Conservation (phyloP, 106 monocot genomes). For the Apostasia ramifera region DNA sequence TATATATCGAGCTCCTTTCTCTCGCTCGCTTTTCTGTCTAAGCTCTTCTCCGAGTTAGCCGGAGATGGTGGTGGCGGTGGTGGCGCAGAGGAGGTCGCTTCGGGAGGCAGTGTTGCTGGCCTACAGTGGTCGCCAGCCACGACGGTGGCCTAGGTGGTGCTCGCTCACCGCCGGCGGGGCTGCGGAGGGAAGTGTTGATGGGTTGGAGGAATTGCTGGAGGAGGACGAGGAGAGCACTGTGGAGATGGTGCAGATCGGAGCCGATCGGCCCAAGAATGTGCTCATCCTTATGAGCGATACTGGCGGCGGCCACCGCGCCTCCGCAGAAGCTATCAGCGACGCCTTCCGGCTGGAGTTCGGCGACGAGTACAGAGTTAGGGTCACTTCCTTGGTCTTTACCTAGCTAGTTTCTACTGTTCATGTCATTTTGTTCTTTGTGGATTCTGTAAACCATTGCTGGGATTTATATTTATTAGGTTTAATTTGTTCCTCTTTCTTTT, state of each 20-base stretch:
- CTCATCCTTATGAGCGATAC: slow-evolving; percentile 71
- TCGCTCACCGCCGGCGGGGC: background rate
- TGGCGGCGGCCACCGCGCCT: slow-evolving; percentile 70
- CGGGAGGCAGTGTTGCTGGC: background rate
- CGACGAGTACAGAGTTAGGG: slow-evolving; percentile 42
- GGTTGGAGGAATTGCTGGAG: background rate
- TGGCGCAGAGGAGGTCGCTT: slow-evolving; percentile 1
- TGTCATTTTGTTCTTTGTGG: too few species aligned
- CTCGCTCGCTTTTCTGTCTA: too few species aligned
- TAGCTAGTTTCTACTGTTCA: too few species aligned
- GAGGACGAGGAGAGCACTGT: background rate
- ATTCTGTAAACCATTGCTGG: too few species aligned
- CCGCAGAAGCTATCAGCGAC: slow-evolving; percentile 65
- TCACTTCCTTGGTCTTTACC: background rate
- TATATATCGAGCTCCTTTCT: too few species aligned
- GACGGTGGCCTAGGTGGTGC: too few species aligned
- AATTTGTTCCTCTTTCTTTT: too few species aligned
- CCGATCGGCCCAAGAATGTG: slow-evolving; percentile 48
- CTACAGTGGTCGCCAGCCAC: background rate
- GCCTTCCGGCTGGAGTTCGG: slow-evolving; percentile 61
- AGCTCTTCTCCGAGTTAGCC: too few species aligned
- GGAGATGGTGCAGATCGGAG: slow-evolving; percentile 14
- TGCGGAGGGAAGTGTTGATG: background rate
- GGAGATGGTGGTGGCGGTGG: background rate
- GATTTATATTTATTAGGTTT: too few species aligned